These are phyloP conservation scores for Flaveria robusta DNA, from an alignment of 129 eudicot species.

Conservation along the genomic window DNA sequence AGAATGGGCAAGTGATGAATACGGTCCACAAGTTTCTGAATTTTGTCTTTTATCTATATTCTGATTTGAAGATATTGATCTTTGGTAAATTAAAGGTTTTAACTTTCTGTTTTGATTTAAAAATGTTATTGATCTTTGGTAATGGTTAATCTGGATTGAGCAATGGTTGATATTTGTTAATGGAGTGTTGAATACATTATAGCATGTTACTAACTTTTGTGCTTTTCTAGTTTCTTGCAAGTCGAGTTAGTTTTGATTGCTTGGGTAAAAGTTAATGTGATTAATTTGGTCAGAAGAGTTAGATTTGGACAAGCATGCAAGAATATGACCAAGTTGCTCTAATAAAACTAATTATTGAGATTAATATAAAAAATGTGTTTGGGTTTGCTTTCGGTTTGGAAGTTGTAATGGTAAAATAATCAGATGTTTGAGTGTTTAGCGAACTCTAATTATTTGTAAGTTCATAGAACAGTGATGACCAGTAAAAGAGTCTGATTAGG, in stretches of 20 bases:
- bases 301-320: not conserved
- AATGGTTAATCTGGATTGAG: not conserved
- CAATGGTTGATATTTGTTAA: too few relatives aligned
- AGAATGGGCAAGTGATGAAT: too few relatives aligned
- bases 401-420: not conserved
- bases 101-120: too few relatives aligned
- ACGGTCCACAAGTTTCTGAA: constrained; percentile 3
- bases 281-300: not conserved
- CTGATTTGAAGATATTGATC: not conserved
- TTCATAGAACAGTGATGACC: not conserved
- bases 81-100: not conserved
- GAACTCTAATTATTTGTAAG: not conserved
- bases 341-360: not conserved
- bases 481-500: not conserved
- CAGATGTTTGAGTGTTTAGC: not conserved
- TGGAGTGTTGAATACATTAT: too few relatives aligned
- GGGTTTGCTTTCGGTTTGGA: not conserved
- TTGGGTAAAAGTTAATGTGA: not conserved
- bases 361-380: not conserved
- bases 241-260: not conserved
- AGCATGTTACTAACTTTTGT: too few relatives aligned
- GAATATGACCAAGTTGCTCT: not conserved
- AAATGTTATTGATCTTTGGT: not conserved
- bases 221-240: not conserved
- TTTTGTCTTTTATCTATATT: not conserved